Evolutionary conservation across 352 stramenopile genomes (phyloP).

Genomic region (Phytopythium chamaehyphon): DNA sequence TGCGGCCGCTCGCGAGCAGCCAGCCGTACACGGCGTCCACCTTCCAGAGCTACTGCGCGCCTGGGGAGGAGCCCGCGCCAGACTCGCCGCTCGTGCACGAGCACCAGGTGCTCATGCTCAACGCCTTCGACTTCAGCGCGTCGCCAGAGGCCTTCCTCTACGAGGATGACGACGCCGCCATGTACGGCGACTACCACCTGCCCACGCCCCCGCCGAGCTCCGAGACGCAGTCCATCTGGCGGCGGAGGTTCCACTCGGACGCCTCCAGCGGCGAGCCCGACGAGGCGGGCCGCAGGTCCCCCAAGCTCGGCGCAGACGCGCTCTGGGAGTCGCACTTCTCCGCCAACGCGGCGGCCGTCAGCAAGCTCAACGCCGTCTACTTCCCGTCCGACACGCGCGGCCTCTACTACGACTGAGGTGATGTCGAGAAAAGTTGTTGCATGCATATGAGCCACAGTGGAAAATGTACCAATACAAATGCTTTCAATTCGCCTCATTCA

Average conservation of each 20-base stretch:
- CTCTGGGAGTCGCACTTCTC: constrained; percentile 25
- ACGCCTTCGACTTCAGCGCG: constrained; percentile 43
- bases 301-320: constrained; percentile 34
- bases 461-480: constrained; percentile 3
- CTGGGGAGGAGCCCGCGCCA: constrained; percentile 18
- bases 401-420: constrained; percentile 5
- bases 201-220: constrained; percentile 4
- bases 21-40: constrained; percentile 6
- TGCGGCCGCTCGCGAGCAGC: background rate
- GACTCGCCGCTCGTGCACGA: constrained; percentile 12
- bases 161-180: constrained; percentile 1
- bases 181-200: background rate
- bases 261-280: constrained; percentile 1
- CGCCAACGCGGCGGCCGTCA: background rate
- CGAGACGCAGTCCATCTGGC: constrained; percentile 20
- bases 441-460: background rate
- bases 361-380: background rate
- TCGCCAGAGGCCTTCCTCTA: constrained; percentile 37
- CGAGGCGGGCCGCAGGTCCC: constrained; percentile 11
- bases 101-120: constrained; percentile 24
- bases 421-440: background rate
- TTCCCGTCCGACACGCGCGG: background rate
- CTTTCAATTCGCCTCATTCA: background rate
- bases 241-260: constrained; percentile 19
- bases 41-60: constrained; percentile 8